Conservation (phyloP, 2,329 filamentous ascomycete genomes). For the Endothia cerciana region DNA sequence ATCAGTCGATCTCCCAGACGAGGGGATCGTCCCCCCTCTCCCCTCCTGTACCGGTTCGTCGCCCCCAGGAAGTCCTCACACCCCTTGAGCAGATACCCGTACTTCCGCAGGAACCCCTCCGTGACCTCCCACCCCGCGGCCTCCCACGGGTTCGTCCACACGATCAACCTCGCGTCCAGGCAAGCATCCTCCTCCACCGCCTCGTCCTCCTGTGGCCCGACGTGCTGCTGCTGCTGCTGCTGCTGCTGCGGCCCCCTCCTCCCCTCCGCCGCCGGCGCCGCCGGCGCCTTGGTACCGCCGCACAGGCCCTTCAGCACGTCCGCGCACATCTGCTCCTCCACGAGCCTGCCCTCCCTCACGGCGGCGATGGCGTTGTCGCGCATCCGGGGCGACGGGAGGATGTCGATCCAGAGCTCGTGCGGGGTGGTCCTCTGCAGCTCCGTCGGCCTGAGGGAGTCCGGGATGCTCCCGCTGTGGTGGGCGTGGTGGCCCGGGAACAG, state of each 20-base stretch:
- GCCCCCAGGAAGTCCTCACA: slow-evolving; percentile 35
- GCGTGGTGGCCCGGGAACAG: slow-evolving; percentile 27
- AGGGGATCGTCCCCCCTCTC: slow-evolving; percentile 19
- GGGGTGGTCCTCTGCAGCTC: slow-evolving; percentile 32
- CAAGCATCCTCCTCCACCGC: background rate
- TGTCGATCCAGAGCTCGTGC: slow-evolving; percentile 35
- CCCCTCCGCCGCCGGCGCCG: background rate
- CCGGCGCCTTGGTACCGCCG: background rate
- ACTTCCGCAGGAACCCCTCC: slow-evolving; percentile 35
- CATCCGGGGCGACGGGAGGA: slow-evolving; percentile 32
- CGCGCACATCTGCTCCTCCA: slow-evolving; percentile 29
- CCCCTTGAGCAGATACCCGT: slow-evolving; percentile 34
- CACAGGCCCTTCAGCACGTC: slow-evolving; percentile 18
- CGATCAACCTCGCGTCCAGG: slow-evolving; percentile 22
- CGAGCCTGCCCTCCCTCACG: slow-evolving; percentile 21
- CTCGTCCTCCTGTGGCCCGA: background rate
- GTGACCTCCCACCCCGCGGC: slow-evolving; percentile 37
- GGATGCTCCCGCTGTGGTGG: slow-evolving; percentile 23
- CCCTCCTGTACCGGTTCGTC: slow-evolving; percentile 32
- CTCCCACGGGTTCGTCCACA: slow-evolving; percentile 34
- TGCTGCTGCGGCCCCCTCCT: background rate
- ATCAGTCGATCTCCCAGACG: slow-evolving; percentile 18
- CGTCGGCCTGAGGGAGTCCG: slow-evolving; percentile 34
- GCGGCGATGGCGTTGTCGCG: slow-evolving; percentile 33
- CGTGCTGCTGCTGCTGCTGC: background rate